Evolutionary conservation across 495 filamentous ascomycete species (phyloP), one percentile per base, ranked within the genome.

Genomic region (Annulohypoxylon nitens): DNA sequence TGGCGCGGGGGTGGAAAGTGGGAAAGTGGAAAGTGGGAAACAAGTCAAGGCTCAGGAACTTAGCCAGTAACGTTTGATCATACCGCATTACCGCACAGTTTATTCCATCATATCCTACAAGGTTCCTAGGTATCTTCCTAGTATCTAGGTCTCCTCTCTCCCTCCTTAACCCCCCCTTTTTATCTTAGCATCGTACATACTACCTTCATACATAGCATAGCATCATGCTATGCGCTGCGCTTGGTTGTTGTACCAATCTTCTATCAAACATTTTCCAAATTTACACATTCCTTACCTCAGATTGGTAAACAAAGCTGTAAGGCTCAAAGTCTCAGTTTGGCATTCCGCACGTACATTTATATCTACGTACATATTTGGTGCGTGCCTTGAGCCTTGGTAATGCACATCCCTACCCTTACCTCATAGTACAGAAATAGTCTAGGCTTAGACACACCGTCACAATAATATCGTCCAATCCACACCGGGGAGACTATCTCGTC

Each of bases 21-120:
- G 23, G 12, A 33, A 30, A 30, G 53, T 12, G 12, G 33, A 57
- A n/a, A 33, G 25, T 26, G 25, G 23, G 12, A 33, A 30, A 30
- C 30, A 45, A 12, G 43, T 26, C 47, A 25, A 70, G 25, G 61
- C 34, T 51, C 45, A 50, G 50, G 67, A 48, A 70, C 53, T 64
- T 41, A 55, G 25, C 63, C 63, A 72, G 69, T 67, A 64, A 67
- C 64, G 63, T 71, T 62, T n/a, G 45, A 66, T 66, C 37, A 41
- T 41, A 23, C 20, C 20, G 20, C 20, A 23, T 23, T 23, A 23
- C 20, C 20, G 20, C 20, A 23, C 20, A 23, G 20, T 23, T 23
- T 23, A 23, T 23, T 23, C 20, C 20, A 23, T 23, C 20, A 41
- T 18, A 34, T 18, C 16, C 36, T 23, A 54, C 59, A 61, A 58